Evolutionary conservation across 306 rosid species (phyloP).

Genomic region (Begonia loranthoides): DNA sequence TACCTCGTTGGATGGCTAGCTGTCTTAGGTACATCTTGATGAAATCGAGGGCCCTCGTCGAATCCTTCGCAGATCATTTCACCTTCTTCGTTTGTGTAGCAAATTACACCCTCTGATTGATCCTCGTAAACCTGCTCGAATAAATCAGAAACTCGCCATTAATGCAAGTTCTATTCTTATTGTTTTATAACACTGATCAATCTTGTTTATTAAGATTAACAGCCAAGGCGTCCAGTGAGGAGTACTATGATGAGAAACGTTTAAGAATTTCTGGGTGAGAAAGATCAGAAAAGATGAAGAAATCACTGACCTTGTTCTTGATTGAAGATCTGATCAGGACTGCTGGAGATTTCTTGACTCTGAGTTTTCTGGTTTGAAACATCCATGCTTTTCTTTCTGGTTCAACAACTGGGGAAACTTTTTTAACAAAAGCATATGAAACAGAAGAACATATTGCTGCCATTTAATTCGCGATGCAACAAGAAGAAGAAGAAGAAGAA

Average conservation of each 20-base stretch:
- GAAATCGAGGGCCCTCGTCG: constrained; percentile 77
- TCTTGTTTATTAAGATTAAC: too few species aligned
- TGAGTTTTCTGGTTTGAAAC: constrained; percentile 28
- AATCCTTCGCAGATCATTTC: constrained; percentile 84
- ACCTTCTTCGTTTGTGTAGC: constrained; percentile 72
- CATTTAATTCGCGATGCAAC: constrained; percentile 32
- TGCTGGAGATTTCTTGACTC: constrained; percentile 28
- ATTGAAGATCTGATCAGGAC: constrained; percentile 51
- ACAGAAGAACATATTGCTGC: constrained; percentile 32
- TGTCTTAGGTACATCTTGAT: constrained; percentile 32
- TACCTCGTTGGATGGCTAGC: constrained; percentile 31
- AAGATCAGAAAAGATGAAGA: not conserved
- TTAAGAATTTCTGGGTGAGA: not conserved
- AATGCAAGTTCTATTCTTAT: not conserved
- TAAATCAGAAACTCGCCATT: constrained; percentile 9
- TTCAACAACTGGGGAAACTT: constrained; percentile 28
- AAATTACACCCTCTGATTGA: constrained; percentile 54
- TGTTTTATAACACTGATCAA: too few species aligned
- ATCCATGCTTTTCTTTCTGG: constrained; percentile 23
- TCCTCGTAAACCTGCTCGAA: constrained; percentile 69
- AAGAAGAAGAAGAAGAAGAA: constrained; percentile 12
- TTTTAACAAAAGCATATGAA: constrained; percentile 28
- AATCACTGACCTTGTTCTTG: constrained; percentile 47
- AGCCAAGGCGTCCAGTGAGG: too few species aligned
- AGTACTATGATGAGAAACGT: too few species aligned